phyloP scores from a whole-genome alignment of 2,329 filamentous ascomycete genomes.

The Daldinia sp. region DNA sequence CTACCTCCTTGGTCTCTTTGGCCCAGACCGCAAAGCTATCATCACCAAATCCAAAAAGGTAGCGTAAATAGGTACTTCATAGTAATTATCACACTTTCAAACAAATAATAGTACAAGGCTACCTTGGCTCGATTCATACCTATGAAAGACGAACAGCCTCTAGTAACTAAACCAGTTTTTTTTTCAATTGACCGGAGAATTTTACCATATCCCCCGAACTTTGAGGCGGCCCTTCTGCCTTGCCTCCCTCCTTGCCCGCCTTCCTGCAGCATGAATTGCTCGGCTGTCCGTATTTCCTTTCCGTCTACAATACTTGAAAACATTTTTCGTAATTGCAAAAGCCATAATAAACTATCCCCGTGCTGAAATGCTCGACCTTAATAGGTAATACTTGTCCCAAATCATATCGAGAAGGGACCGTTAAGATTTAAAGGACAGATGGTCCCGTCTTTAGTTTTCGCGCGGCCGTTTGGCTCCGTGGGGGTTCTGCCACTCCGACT shows the following conservation, averaged over 20 bases:
- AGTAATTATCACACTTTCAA: not conserved
- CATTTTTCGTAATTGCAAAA: conserved; percentile 11
- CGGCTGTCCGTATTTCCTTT: conserved; percentile 3
- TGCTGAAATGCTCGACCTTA: not conserved
- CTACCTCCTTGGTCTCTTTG: conserved; percentile 52
- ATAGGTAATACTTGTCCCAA: not conserved
- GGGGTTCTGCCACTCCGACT: conserved; percentile 53
- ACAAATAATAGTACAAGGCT: not conserved
- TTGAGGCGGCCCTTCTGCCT: conserved; percentile 2
- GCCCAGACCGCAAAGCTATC: conserved; percentile 37
- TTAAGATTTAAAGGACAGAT: not conserved
- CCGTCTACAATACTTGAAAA: conserved; percentile 13
- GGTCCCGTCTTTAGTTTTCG: conserved; percentile 45
- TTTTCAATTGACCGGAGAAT: conserved; percentile 18
- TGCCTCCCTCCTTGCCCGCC: conserved; percentile 2
- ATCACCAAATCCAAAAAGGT: conserved; percentile 42
- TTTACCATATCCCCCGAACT: not conserved
- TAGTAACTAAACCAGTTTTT: conserved; percentile 17
- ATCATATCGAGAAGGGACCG: not conserved
- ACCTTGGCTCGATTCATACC: conserved; percentile 6
- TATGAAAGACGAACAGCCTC: conserved; percentile 1
- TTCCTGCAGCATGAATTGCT: conserved; percentile 16
- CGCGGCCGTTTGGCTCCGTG: conserved; percentile 53
- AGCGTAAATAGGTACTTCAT: conserved; percentile 23
- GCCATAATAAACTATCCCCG: not conserved